phyloP scores from a whole-genome alignment of 2,329 filamentous ascomycete genomes.

The Talaromyces sp. region DNA sequence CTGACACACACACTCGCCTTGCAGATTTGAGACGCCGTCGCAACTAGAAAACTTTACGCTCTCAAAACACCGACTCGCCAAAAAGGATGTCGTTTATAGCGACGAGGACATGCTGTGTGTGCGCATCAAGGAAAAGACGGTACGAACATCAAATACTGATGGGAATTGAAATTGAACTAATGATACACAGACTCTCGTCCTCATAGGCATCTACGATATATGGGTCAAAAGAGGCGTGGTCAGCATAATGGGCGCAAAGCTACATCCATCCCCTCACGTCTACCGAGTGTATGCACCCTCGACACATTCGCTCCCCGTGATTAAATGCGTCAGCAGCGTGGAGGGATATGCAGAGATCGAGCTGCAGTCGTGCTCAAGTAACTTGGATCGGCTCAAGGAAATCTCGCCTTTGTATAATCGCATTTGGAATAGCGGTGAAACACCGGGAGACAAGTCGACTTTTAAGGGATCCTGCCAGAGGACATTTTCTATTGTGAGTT shows the following conservation, averaged over 20 bases:
- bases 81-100: constrained; percentile 32
- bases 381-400: constrained; percentile 39
- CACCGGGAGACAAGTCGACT: constrained; percentile 26
- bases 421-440: constrained; percentile 44
- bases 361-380: constrained; percentile 42
- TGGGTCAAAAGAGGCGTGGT: constrained; percentile 52
- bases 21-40: constrained; percentile 27
- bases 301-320: constrained; percentile 52
- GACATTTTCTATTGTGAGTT: constrained; percentile 38
- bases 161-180: constrained; percentile 14
- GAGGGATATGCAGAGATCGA: constrained; percentile 43
- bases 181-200: constrained; percentile 31
- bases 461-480: constrained; percentile 25
- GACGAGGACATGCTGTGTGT: constrained; percentile 33
- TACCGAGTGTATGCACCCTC: constrained; percentile 52
- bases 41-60: constrained; percentile 34
- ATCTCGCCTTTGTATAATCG: constrained; percentile 49
- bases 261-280: constrained; percentile 39
- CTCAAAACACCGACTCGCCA: constrained; percentile 32
- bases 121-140: constrained; percentile 35
- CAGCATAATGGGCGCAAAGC: constrained; percentile 54
- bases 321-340: constrained; percentile 40
- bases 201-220: constrained; percentile 53
- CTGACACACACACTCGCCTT: constrained; percentile 17
- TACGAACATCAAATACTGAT: constrained; percentile 13